A percentile compares a stretch with the other conserved stretches of the same genome.
phyloP scores from a whole-genome alignment of 257 asterid genomes.

The Solanum paucissectum region DNA sequence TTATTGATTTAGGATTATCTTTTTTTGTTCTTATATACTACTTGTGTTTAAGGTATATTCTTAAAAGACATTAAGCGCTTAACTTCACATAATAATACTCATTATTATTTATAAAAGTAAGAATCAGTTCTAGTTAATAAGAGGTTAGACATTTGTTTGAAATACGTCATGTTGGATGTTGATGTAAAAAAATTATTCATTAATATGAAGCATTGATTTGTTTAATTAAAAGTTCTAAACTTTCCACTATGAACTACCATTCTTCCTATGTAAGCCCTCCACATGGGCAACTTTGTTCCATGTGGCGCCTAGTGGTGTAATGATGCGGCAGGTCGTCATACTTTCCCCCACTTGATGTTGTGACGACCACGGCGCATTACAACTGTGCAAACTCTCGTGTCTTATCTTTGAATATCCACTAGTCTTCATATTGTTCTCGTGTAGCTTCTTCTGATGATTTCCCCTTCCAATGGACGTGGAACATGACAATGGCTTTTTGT shows the following conservation, averaged over 20 bases:
- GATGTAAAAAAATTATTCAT: too few relatives aligned
- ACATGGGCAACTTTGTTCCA: not conserved
- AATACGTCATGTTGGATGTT: not conserved
- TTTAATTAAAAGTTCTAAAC: not conserved
- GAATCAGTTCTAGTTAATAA: not conserved
- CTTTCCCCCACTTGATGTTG: not conserved
- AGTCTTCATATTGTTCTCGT: not conserved
- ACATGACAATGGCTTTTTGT: not conserved
- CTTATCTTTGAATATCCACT: not conserved
- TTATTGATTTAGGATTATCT: not conserved
- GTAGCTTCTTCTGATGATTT: not conserved
- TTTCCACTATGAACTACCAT: not conserved
- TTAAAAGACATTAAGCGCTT: too few relatives aligned
- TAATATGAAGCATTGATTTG: not conserved
- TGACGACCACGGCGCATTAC: not conserved
- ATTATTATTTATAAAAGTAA: not conserved
- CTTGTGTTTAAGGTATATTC: too few relatives aligned
- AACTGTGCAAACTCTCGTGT: not conserved
- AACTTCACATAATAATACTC: too few relatives aligned
- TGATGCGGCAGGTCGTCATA: not conserved
- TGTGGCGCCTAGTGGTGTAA: not conserved
- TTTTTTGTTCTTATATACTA: not conserved
- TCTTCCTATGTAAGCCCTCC: not conserved
- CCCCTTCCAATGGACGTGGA: not conserved
- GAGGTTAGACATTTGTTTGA: not conserved